Evolutionary conservation across 768 basidiomycete genomes (phyloP).

Genomic region (Astraeus odoratus): DNA sequence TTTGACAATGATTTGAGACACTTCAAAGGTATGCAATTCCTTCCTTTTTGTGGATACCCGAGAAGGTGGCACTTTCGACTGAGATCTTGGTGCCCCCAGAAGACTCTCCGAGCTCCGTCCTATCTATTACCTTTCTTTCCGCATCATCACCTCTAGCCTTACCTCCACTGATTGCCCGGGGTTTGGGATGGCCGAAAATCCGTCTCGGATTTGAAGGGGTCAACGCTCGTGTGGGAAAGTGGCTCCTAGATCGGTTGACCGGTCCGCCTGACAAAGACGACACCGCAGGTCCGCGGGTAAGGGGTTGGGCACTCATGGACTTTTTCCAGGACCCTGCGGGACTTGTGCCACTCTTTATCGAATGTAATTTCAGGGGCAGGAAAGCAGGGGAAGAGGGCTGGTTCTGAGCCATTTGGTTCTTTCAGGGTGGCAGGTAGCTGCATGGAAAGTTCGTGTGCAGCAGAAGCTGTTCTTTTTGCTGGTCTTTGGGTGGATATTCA

Average conservation of each 20-base stretch:
- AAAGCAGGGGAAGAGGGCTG: conserved; percentile 37
- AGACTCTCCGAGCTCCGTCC: conserved; percentile 33
- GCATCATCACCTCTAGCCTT: conserved; percentile 75
- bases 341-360: conserved; percentile 58
- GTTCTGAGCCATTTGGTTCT: conserved; percentile 6
- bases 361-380: conserved; percentile 67
- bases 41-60: conserved; percentile 75
- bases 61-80: conserved; percentile 62
- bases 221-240: conserved; percentile 65
- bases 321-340: conserved; percentile 56
- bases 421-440: neutral
- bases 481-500: neutral
- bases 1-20: neutral
- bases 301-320: conserved; percentile 75
- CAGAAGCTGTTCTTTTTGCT: neutral
- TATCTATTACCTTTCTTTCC: conserved; percentile 77
- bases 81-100: conserved; percentile 41
- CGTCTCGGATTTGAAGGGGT: conserved; percentile 83
- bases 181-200: conserved; percentile 74
- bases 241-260: conserved; percentile 54
- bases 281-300: conserved; percentile 35
- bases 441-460: too few relatives aligned
- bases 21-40: conserved; percentile 75
- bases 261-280: neutral
- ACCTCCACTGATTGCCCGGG: conserved; percentile 70